phyloP scores from a whole-genome alignment of 768 basidiomycete genomes.

The Lanmaoa pseudosensibilis region DNA sequence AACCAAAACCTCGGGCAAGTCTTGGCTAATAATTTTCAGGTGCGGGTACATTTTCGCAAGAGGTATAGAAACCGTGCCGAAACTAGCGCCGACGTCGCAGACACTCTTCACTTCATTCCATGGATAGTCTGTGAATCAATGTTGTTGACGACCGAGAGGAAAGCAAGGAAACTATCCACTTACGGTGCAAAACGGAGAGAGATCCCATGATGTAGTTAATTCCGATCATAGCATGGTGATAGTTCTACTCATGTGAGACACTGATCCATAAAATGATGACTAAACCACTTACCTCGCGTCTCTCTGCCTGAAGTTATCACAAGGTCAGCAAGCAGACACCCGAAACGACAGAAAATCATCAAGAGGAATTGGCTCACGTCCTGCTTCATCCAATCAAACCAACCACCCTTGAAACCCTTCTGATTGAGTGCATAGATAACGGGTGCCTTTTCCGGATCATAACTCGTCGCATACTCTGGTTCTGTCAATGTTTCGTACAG shows the following conservation, averaged over 20 bases:
- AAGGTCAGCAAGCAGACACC: neutral
- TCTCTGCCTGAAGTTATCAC: conserved; percentile 9
- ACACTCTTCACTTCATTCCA: conserved; percentile 27
- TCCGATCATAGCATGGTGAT: conserved; percentile 26
- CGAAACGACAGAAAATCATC: neutral
- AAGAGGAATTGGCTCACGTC: conserved; percentile 15
- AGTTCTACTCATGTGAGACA: conserved; percentile 18
- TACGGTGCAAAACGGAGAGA: conserved; percentile 24
- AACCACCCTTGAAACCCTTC: conserved; percentile 15
- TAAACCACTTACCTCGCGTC: conserved; percentile 10
- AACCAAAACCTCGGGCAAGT: conserved; percentile 28
- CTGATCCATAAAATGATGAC: neutral
- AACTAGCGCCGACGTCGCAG: conserved; percentile 32
- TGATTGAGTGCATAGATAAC: conserved; percentile 21
- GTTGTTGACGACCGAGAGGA: neutral
- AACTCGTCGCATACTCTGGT: conserved; percentile 25
- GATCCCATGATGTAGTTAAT: conserved; percentile 23
- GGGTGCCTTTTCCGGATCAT: conserved; percentile 22
- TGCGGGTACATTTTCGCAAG: conserved; percentile 29
- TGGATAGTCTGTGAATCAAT: conserved; percentile 20
- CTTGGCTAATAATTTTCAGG: conserved; percentile 28
- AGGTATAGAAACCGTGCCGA: conserved; percentile 29
- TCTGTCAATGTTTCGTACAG: conserved; percentile 29
- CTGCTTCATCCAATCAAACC: conserved; percentile 25
- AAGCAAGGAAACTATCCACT: neutral